A percentile compares a stretch with the other conserved stretches of the same genome.
Evolutionary conservation across 2,329 filamentous ascomycete species (phyloP).

Genomic region (Colletotrichum phormii): DNA sequence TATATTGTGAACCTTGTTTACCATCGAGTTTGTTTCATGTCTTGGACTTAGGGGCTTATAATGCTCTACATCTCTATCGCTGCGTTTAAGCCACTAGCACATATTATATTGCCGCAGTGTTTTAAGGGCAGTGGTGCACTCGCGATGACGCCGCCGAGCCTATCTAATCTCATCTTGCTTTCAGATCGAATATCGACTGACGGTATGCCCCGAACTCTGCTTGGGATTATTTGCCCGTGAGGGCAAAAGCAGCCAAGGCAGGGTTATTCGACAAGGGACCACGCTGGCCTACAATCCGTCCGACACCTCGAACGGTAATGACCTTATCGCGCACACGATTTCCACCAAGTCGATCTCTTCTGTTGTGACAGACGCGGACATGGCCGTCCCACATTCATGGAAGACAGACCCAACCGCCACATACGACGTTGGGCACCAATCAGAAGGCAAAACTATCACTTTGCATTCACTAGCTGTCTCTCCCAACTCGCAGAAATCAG

Average conservation of each 20-base stretch:
- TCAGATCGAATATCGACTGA: conserved; percentile 46
- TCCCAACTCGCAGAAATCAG: conserved; percentile 40
- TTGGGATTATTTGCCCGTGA: conserved; percentile 41
- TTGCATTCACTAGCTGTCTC: conserved; percentile 44
- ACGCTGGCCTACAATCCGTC: conserved; percentile 29
- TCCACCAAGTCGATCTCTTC: conserved; percentile 41
- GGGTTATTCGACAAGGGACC: not conserved
- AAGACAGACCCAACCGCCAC: conserved; percentile 36
- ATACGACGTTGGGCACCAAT: conserved; percentile 40
- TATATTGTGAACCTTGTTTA: not conserved
- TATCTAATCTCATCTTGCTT: not conserved
- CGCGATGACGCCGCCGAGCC: too few relatives aligned
- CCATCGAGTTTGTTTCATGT: not conserved
- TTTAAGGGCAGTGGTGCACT: not conserved
- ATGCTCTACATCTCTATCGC: too few relatives aligned
- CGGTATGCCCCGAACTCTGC: conserved; percentile 43
- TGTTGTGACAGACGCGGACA: conserved; percentile 42
- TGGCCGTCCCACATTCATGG: conserved; percentile 43
- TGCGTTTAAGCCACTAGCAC: too few relatives aligned
- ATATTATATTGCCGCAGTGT: too few relatives aligned
- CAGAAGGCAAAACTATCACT: conserved; percentile 43
- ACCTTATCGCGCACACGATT: conserved; percentile 43
- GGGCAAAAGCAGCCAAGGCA: not conserved
- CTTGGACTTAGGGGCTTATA: too few relatives aligned
- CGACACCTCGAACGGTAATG: conserved; percentile 20